Percentiles rank a stretch among this genome's conserved stretches.
phyloP scores from a whole-genome alignment of 495 filamentous ascomycete species.

The Annulohypoxylon stygium region DNA sequence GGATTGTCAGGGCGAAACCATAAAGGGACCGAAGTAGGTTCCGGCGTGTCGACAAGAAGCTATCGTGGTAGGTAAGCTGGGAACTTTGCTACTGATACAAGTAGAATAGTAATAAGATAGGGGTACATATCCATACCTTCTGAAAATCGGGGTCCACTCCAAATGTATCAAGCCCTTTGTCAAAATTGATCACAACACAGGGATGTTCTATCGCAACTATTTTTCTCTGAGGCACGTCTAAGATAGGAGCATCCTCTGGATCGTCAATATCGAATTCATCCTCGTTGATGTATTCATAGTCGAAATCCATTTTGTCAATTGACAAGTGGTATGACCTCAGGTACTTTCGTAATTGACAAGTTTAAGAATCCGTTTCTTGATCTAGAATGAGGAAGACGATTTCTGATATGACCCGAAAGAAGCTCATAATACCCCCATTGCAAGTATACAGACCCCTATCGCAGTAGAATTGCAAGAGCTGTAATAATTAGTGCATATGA shows the following conservation, averaged over 20 bases:
- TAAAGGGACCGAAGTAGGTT: constrained; percentile 66
- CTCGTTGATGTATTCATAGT: constrained; percentile 14
- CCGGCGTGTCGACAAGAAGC: constrained; percentile 42
- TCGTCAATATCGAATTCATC: constrained; percentile 25
- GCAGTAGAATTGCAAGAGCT: neutral
- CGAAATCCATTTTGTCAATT: constrained; percentile 27
- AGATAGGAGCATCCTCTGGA: constrained; percentile 54
- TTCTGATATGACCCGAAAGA: neutral
- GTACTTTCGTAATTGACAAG: neutral
- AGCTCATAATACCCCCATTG: neutral
- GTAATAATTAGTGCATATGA: neutral
- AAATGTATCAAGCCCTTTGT: constrained; percentile 84
- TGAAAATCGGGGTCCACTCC: constrained; percentile 74
- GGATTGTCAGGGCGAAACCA: constrained; percentile 83
- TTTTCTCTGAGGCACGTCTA: constrained; percentile 69
- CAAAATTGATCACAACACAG: constrained; percentile 82
- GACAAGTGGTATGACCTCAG: neutral
- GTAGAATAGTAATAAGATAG: neutral
- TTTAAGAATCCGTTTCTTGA: neutral
- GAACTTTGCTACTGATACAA: neutral
- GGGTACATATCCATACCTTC: constrained; percentile 65
- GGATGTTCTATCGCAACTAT: constrained; percentile 91
- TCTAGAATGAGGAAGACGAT: no score
- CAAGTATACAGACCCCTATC: neutral
- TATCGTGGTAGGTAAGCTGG: constrained; percentile 16